A percentile compares a stretch with the other conserved stretches of the same genome.
phyloP scores from a whole-genome alignment of 2,329 filamentous ascomycete genomes.

The Fusarium staphyleae region DNA sequence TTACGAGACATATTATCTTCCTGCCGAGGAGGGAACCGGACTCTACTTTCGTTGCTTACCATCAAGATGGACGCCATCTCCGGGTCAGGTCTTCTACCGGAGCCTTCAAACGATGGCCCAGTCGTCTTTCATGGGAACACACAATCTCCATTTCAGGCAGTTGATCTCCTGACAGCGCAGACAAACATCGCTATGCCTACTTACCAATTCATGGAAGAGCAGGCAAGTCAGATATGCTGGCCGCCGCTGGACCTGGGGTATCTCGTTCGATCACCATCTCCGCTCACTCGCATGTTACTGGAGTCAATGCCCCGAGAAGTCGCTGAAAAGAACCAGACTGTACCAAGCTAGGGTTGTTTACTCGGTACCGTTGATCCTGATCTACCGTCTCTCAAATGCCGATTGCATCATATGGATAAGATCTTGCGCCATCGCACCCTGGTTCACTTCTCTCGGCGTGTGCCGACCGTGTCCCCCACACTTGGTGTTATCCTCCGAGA shows the following conservation, averaged over 20 bases:
- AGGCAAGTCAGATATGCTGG: conserved; percentile 39
- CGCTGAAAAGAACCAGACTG: conserved; percentile 23
- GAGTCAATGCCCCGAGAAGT: conserved; percentile 37
- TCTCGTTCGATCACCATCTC: conserved; percentile 38
- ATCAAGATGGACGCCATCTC: conserved; percentile 39
- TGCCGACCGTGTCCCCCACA: conserved; percentile 18
- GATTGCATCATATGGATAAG: conserved; percentile 24
- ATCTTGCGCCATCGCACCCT: conserved; percentile 30
- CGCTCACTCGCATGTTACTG: conserved; percentile 39
- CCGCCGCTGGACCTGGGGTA: conserved; percentile 38
- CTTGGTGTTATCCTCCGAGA: conserved; percentile 19
- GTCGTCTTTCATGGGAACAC: conserved; percentile 21
- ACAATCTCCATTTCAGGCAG: conserved; percentile 21
- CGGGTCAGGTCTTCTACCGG: conserved; percentile 24
- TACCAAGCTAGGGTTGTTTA: not conserved
- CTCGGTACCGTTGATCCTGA: not conserved
- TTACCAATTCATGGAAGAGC: conserved; percentile 41
- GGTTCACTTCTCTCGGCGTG: conserved; percentile 4
- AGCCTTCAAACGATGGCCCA: conserved; percentile 11
- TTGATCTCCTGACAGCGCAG: conserved; percentile 27
- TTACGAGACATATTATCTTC: conserved; percentile 51
- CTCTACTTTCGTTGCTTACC: conserved; percentile 48
- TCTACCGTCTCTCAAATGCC: conserved; percentile 4
- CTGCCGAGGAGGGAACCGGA: conserved; percentile 53
- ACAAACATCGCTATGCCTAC: conserved; percentile 34